Percentiles rank a stretch among this genome's conserved stretches.
These are phyloP conservation scores for Fusarium dimerum DNA, from an alignment of 2,329 filamentous ascomycete species.

Conservation along the genomic window DNA sequence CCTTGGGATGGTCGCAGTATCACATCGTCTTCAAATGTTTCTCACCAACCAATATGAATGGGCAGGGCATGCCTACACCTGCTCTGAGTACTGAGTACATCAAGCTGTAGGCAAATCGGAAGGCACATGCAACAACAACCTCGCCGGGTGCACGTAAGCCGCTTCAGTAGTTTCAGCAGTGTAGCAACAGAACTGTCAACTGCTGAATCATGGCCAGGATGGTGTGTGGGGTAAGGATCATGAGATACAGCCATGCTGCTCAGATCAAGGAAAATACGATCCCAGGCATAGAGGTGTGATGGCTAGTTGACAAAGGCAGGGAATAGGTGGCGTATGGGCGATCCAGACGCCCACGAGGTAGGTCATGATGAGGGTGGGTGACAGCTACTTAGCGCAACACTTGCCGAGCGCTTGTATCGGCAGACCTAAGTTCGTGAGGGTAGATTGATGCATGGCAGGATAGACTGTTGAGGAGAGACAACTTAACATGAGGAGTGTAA, in stretches of 20 bases:
- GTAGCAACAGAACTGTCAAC: slow-evolving; percentile 24
- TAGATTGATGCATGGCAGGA: not conserved
- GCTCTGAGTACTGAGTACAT: too few species aligned
- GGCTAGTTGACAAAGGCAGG: slow-evolving; percentile 12
- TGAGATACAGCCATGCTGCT: slow-evolving; percentile 26
- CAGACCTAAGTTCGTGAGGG: not conserved
- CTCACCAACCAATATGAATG: not conserved
- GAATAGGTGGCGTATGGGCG: slow-evolving; percentile 12
- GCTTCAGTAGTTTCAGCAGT: slow-evolving; percentile 18
- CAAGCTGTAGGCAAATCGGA: not conserved
- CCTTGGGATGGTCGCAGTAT: not conserved
- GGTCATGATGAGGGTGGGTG: slow-evolving; percentile 19
- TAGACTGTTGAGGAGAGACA: too few species aligned
- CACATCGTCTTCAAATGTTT: not conserved
- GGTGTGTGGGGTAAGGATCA: slow-evolving; percentile 34
- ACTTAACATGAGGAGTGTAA: too few species aligned
- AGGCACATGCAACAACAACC: not conserved
- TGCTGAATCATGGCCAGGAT: slow-evolving; percentile 24
- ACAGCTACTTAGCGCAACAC: slow-evolving; percentile 19
- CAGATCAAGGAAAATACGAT: slow-evolving; percentile 27
- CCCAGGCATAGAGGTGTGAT: slow-evolving; percentile 25
- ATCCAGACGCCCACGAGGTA: slow-evolving; percentile 21
- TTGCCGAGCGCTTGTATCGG: slow-evolving; percentile 17
- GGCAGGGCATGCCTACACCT: not conserved
- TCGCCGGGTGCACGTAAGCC: slow-evolving; percentile 6